phyloP scores from a whole-genome alignment of 441 rosid genomes.

The Dalechampia spathulata region DNA sequence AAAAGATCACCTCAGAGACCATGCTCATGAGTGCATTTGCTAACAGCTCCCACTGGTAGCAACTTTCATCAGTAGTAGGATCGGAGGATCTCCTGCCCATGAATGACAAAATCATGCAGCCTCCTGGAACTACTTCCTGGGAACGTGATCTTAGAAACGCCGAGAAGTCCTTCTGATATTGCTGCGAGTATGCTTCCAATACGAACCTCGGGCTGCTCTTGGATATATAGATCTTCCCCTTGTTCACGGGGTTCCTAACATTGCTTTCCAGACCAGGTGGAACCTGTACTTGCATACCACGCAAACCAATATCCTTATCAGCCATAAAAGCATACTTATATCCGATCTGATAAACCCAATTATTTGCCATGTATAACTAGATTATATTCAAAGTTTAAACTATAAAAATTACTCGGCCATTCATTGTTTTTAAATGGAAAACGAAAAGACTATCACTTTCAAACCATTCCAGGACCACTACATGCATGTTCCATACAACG shows the following conservation, averaged over 20 bases:
- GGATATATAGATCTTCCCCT: conserved; percentile 44
- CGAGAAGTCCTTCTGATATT: conserved; percentile 39
- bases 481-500: too few species aligned
- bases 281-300: too few species aligned
- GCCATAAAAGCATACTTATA: too few species aligned
- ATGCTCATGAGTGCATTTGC: conserved; percentile 35
- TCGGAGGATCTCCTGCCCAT: conserved; percentile 32
- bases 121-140: conserved; percentile 34
- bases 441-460: too few species aligned
- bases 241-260: conserved; percentile 20
- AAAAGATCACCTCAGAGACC: conserved; percentile 32
- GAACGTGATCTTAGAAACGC: conserved; percentile 34
- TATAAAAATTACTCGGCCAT: too few species aligned
- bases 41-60: conserved; percentile 40
- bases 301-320: too few species aligned
- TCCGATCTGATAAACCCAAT: too few species aligned
- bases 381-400: too few species aligned
- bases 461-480: too few species aligned
- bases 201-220: conserved; percentile 44
- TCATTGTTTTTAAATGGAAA: too few species aligned
- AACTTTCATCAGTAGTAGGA: conserved; percentile 33
- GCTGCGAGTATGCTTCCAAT: conserved; percentile 33
- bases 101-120: conserved; percentile 43
- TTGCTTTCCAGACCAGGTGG: conserved; percentile 27
- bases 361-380: too few species aligned